Base-by-base conservation (phyloP, 2,329 filamentous ascomycete species). In the Cladophialophora bantiana region DNA sequence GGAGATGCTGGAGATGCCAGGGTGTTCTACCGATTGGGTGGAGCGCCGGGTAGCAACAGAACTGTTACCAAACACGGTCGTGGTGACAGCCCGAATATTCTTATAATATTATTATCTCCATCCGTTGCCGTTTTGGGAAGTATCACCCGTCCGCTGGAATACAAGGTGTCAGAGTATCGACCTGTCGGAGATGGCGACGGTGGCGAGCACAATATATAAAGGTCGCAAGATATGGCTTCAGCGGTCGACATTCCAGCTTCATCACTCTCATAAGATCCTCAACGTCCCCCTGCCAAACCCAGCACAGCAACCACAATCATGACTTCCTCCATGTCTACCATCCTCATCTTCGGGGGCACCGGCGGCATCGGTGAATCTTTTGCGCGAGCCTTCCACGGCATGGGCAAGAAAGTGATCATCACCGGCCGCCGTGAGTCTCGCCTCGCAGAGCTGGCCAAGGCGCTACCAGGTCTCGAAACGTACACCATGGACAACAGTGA, bases 361-460 rank as follows among this genome's bases (percentile, higher is more conserved):
- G 81, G 78, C 15, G 83, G 83, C 35, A 84, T 85, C 57, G 83
- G 73, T 34, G 73, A 73, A 54, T 71, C 66, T 20, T 72, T 76
- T 34, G 71, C 73, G 32, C 71, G 72, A 6, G 67, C 65, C 53
- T 73, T 73, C 56, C 71, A 75, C 66, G 55, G 64, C 6, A 62
- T 68, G 42, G 74, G 73, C 35, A 75, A 75, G 54, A 73, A 71
- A 31, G 70, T 75, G 18, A 73, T 75, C 57, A 65, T 71, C 48
- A 72, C 74, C 12, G 74, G 74, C 35, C 73, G 74, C 0, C 73
- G 74, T 2, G 32, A 67, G 42, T 66, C 62, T 13, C 70, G 72
- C n/a, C 77, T 69, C 56, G 50, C 58, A 1, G 57, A 59, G 4
- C 62, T 76, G 15, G 59, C 74, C 48, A 56, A 65, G 42, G 72